Evolutionary conservation across 2,329 filamentous ascomycete genomes (phyloP), one percentile per base, ranked within the genome.

Genomic region (Scedosporium aurantiacum): DNA sequence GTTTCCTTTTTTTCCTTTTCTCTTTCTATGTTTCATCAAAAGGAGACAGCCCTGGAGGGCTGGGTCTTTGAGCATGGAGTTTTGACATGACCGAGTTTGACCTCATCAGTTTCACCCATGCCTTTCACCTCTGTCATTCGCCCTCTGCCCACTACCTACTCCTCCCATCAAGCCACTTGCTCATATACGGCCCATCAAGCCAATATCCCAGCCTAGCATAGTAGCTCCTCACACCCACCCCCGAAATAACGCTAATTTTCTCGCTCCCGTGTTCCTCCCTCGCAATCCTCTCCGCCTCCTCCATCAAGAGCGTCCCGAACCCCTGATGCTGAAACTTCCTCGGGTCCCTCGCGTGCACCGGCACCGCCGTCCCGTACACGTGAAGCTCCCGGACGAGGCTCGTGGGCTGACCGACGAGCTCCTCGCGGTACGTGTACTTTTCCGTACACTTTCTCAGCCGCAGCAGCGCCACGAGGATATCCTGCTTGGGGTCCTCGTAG

Each of bases 271-370:
- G 94, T 75, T 99, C 94, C 65, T 97, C 89, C 61, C 90, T 83
- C 0, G 95, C 93, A 65, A 99, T 99, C 59, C 92, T 82, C 76
- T 97, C 94, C 0, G 94, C 95, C 76, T 97, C 93, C 70, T 97
- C 93, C 95, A 99, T 99, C 66, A 99, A 71, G 64, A 99, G 74
- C 1, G 94, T 99, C 57, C 94, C 94, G 67, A 96, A 99, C 0
- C 94, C 94, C 72, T 97, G 94, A 75, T 99, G 94, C 77, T 99
- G 94, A 75, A 97, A 97, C 75, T 97, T 97, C 74, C 89, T 87
- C 21, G 93, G 91, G 68, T 99, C 94, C 62, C 95, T 83, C 7
- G 91, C 93, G 74, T 99, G 94, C 55, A 99, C 90, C 0, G 94
- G 95, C n/a, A 99, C 94, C 0, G 95, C 94, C 21, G 90, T 93